Conservation (phyloP, 805 yeast species). For the Yamadazyma akitaensis region DNA sequence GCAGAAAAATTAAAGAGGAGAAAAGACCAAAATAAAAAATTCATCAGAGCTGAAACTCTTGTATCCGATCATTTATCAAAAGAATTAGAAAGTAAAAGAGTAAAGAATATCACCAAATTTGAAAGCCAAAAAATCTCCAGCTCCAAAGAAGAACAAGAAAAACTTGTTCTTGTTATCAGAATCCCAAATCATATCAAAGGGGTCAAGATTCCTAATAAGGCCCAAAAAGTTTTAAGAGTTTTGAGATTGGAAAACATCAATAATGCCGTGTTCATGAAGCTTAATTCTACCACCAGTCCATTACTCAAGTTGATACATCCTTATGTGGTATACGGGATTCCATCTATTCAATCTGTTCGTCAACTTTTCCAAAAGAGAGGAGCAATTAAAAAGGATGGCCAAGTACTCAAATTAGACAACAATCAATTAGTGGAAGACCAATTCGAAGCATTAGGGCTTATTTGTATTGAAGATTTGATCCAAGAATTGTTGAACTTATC, state of each 20-base stretch:
- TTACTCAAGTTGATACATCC: slow-evolving; percentile 68
- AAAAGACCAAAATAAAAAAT: slow-evolving; percentile 47
- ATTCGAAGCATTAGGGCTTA: slow-evolving; percentile 58
- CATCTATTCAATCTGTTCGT: slow-evolving; percentile 71
- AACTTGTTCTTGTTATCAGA: slow-evolving; percentile 64
- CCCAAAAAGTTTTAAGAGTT: slow-evolving; percentile 54
- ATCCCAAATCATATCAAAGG: slow-evolving; percentile 58
- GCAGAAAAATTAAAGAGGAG: slow-evolving; percentile 42
- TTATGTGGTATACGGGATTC: slow-evolving; percentile 69
- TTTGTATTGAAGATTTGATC: slow-evolving; percentile 78
- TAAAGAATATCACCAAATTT: slow-evolving; percentile 56
- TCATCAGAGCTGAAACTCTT: slow-evolving; percentile 71
- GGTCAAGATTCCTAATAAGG: slow-evolving; percentile 63
- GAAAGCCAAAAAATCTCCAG: slow-evolving; percentile 43
- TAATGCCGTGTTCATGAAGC: slow-evolving; percentile 70
- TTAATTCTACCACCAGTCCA: slow-evolving; percentile 56
- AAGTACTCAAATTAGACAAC: slow-evolving; percentile 58
- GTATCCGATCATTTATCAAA: slow-evolving; percentile 64
- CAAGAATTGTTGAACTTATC: slow-evolving; percentile 66
- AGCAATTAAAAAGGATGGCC: slow-evolving; percentile 41
- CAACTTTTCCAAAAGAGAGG: slow-evolving; percentile 76
- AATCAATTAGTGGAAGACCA: slow-evolving; percentile 72
- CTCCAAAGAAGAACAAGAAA: slow-evolving; percentile 26
- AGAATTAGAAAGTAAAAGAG: slow-evolving; percentile 65
- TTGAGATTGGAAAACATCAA: slow-evolving; percentile 59